Evolutionary conservation across 176 grass and related monocot species (phyloP), one percentile per base, ranked within the genome.

Genomic region (Lolium perenne): DNA sequence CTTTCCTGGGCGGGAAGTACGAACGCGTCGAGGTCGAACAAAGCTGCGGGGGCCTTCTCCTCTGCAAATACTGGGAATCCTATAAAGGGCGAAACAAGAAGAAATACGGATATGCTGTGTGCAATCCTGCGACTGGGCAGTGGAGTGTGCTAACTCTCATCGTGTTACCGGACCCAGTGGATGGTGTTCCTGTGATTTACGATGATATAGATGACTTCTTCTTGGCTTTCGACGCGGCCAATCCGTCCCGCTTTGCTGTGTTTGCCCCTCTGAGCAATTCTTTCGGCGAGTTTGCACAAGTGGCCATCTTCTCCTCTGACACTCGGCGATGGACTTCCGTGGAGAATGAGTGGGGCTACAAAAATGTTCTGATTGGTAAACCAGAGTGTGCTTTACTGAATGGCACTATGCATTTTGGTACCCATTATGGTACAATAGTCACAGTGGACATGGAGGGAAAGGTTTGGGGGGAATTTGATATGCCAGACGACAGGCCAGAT

Each of bases 51-150:
- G 46, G 45, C 45, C 71, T 74, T 4, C 71, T 74, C 46, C 46
- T 74, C 47, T 74, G 71, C 71, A 74, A 15, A 2, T 74, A 23
- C 71, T 51, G 71, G 71, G 46, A 74, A 8, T 74, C 46, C 5
- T 74, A 74, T 3, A 74, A 74, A 51, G 71, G 71, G 46, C 46
- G 71, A 25, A 51, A 51, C 71, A 74, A 74, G 71, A 74, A 74
- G 71, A 74, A 74, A 0, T 74, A 50, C 46, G 71, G 71, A 3
- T 74, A 74, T 1, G 71, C 71, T 7, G 46, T 74, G 46, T 74
- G 46, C 71, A 74, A 74, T 74, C 71, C 46, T 8, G 71, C 71
- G 13, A 74, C 45, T 8, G 13, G 46, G 46, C 21, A 51, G 22
- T 74, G 71, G 71, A 29, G 0, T 0, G 71, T 50, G 71, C 10